Percentiles rank a stretch among this genome's conserved stretches.
Evolutionary conservation across 306 rosid species (phyloP).

Genomic region (Benincasa hispida): DNA sequence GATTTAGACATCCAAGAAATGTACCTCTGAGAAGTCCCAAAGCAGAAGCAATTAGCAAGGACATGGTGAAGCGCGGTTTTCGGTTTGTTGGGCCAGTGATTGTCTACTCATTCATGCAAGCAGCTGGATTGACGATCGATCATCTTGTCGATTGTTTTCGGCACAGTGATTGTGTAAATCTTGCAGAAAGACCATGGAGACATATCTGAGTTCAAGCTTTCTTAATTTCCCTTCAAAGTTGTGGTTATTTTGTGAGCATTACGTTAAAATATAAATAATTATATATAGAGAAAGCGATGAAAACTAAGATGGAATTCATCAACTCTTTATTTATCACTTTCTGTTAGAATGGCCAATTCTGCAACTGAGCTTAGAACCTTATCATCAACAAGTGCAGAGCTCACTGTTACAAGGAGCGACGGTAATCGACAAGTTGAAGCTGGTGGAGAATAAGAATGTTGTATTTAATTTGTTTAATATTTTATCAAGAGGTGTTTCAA

Average conservation of each 20-base stretch:
- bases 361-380: not conserved
- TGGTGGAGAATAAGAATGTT: not conserved
- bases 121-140: slow-evolving; percentile 84
- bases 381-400: not conserved
- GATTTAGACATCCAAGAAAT: slow-evolving; percentile 68
- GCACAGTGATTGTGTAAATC: slow-evolving; percentile 61
- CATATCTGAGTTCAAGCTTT: slow-evolving; percentile 35
- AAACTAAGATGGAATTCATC: not conserved
- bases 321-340: not conserved
- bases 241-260: not conserved
- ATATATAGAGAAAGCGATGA: not conserved
- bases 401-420: not conserved
- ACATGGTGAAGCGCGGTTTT: slow-evolving; percentile 65
- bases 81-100: slow-evolving; percentile 87
- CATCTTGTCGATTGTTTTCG: slow-evolving; percentile 88
- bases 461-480: slow-evolving; percentile 7
- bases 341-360: not conserved
- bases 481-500: not conserved
- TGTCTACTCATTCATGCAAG: slow-evolving; percentile 93
- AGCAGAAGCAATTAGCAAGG: slow-evolving; percentile 87
- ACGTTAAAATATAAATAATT: not conserved
- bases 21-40: slow-evolving; percentile 78
- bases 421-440: not conserved
- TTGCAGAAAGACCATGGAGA: slow-evolving; percentile 99
- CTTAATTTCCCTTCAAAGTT: not conserved